Percentiles rank a stretch among this genome's conserved stretches.
phyloP scores from a whole-genome alignment of 768 basidiomycete species.

The Lactarius akahatsu region DNA sequence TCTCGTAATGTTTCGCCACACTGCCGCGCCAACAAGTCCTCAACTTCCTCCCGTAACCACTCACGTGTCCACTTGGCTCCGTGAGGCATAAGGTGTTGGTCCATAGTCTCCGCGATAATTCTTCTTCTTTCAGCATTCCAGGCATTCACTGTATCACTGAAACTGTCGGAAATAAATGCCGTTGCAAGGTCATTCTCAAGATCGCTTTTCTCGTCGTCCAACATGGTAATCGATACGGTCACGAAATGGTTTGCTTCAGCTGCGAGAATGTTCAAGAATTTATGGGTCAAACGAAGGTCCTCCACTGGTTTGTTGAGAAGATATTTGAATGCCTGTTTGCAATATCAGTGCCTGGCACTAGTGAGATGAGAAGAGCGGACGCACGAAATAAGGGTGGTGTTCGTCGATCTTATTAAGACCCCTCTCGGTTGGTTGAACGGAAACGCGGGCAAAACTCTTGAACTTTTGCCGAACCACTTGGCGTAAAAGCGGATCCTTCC shows the following conservation, averaged over 20 bases:
- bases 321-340: conserved; percentile 88
- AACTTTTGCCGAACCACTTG: conserved; percentile 74
- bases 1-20: conserved; percentile 68
- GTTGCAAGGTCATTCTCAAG: conserved; percentile 76
- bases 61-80: conserved; percentile 89
- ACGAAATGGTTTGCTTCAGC: conserved; percentile 91
- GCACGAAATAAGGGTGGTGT: conserved; percentile 66
- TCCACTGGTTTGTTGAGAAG: conserved; percentile 72
- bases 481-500: conserved; percentile 87
- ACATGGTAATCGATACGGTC: conserved; percentile 67
- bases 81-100: conserved; percentile 78
- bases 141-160: conserved; percentile 78
- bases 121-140: conserved; percentile 89
- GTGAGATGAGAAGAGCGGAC: conserved; percentile 33
- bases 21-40: conserved; percentile 71
- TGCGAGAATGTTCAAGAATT: conserved; percentile 86
- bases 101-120: conserved; percentile 75
- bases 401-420: conserved; percentile 78
- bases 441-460: conserved; percentile 69
- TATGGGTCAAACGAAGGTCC: conserved; percentile 67
- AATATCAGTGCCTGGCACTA: conserved; percentile 9
- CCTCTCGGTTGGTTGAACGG: conserved; percentile 83
- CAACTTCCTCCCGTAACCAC: conserved; percentile 85
- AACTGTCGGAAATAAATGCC: conserved; percentile 81
- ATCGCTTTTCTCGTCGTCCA: conserved; percentile 55